phyloP scores from a whole-genome alignment of 257 asterid species.

The Nicotiana sylvestris region DNA sequence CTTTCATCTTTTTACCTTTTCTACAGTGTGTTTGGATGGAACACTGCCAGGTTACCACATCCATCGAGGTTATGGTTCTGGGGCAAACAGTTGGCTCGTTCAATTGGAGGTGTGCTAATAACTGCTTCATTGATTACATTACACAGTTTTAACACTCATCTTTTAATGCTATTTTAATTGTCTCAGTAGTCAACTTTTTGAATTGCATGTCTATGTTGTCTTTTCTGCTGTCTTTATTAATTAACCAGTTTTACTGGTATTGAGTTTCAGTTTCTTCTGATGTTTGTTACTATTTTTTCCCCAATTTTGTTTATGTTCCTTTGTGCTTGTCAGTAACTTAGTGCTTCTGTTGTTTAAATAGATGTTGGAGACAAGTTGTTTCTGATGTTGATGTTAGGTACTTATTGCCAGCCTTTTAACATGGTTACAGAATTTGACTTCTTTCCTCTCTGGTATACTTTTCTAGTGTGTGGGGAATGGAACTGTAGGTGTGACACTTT shows the following conservation, averaged over 20 bases:
- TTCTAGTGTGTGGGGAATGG: neutral
- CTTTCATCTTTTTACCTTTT: conserved; percentile 10
- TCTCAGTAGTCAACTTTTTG: neutral
- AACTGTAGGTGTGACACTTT: neutral
- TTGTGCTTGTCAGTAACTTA: neutral
- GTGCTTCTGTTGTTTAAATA: neutral
- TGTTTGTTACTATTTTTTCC: neutral
- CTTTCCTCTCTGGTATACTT: neutral
- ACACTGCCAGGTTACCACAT: conserved; percentile 88
- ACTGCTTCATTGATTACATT: neutral
- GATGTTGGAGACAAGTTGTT: neutral
- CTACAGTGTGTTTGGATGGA: conserved; percentile 93
- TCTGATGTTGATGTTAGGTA: neutral
- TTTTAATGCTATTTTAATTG: neutral
- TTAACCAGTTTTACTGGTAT: neutral
- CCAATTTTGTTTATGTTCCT: neutral
- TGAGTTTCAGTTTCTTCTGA: neutral
- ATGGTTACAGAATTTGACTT: neutral
- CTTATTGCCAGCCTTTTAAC: neutral
- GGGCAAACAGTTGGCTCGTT: conserved; percentile 91
- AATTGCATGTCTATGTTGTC: neutral
- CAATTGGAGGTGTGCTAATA: conserved; percentile 66
- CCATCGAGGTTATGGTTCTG: conserved; percentile 74
- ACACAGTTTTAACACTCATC: neutral
- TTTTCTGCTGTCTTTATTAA: neutral